phyloP scores from a whole-genome alignment of 495 filamentous ascomycete species.

The Xylaria palmicola region DNA sequence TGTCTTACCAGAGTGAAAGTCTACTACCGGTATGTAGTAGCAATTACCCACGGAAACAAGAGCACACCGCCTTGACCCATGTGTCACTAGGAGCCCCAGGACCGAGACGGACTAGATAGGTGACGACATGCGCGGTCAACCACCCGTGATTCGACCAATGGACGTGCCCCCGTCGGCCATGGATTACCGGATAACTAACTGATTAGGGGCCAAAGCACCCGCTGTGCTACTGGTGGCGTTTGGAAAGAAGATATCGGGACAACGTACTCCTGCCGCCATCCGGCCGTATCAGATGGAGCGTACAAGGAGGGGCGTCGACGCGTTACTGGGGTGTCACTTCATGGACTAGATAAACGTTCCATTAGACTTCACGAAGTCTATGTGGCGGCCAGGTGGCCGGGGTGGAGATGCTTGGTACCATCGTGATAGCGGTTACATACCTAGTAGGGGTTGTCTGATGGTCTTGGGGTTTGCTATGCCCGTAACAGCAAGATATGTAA shows the following conservation, averaged over 20 bases:
- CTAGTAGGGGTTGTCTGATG: too few species aligned
- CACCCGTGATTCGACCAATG: not conserved
- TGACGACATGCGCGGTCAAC: not conserved
- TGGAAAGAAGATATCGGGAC: not conserved
- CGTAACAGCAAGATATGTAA: too few species aligned
- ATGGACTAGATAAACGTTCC: not conserved
- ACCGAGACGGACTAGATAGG: not conserved
- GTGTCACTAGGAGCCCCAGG: not conserved
- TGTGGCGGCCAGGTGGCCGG: not conserved
- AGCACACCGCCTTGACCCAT: not conserved
- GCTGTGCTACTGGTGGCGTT: not conserved
- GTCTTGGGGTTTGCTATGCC: too few species aligned
- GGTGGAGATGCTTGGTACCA: not conserved
- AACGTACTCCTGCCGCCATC: slow-evolving; percentile 3
- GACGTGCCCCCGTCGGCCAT: too few species aligned
- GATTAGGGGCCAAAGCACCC: not conserved
- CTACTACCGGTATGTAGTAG: not conserved
- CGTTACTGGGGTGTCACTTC: not conserved
- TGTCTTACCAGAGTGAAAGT: not conserved
- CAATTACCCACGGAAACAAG: not conserved
- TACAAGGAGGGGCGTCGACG: not conserved
- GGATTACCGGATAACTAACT: too few species aligned
- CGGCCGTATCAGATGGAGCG: slow-evolving; percentile 14
- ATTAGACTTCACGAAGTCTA: not conserved
- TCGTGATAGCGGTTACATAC: too few species aligned